phyloP scores from a whole-genome alignment of 306 rosid genomes.

The Ammopiptanthus mongolicus region DNA sequence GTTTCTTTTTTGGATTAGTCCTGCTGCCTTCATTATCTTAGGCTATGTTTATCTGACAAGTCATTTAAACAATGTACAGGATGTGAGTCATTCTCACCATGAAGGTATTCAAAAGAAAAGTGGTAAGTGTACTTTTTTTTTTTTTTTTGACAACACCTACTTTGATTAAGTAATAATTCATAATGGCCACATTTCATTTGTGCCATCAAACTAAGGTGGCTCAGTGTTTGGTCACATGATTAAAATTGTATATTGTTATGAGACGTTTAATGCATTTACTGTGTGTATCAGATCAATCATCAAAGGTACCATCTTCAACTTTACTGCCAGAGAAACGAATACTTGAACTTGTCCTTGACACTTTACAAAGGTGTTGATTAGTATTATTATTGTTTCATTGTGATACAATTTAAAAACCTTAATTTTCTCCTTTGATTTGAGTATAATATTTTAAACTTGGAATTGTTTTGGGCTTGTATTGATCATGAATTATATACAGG shows the following conservation, averaged over 20 bases:
- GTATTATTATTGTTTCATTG: not conserved
- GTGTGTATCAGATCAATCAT: conserved; percentile 34
- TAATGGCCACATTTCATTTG: not conserved
- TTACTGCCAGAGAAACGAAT: conserved; percentile 44
- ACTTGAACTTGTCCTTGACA: conserved; percentile 60
- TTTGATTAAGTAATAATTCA: not conserved
- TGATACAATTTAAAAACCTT: not conserved
- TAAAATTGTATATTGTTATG: not conserved
- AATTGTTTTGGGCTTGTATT: not conserved
- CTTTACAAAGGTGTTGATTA: conserved; percentile 51
- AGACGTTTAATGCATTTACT: not conserved
- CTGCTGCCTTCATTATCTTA: not conserved
- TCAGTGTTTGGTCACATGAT: not conserved
- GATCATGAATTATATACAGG: conserved; percentile 28
- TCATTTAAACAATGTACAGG: conserved; percentile 33
- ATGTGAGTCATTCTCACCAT: conserved; percentile 6
- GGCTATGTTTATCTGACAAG: not conserved
- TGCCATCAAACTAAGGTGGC: not conserved
- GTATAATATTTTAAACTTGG: not conserved
- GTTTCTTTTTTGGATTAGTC: not conserved
- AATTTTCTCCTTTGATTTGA: not conserved
- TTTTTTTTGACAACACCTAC: not conserved
- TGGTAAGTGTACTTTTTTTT: not conserved
- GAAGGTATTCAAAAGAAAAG: conserved; percentile 25
- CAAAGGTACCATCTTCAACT: conserved; percentile 21